Base-by-base conservation (phyloP, 2,329 filamentous ascomycete species). In the Volutella citrinella region DNA sequence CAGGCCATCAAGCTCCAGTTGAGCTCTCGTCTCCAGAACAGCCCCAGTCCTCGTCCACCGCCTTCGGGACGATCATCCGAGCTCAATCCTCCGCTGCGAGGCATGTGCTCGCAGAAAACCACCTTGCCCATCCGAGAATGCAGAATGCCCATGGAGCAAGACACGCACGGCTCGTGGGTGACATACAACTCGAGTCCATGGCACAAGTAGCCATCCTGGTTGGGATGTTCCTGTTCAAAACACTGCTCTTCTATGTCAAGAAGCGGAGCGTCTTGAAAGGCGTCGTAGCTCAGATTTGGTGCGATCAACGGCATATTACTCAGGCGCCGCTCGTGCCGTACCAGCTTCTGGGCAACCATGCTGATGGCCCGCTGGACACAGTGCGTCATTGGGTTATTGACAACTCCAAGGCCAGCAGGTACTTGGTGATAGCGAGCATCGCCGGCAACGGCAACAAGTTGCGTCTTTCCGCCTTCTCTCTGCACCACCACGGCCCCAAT, bases 101-200 rank as follows among this genome's bases (percentile, higher is more conserved):
- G 75, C 84, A 95, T 93, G 35, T 86, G 78, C 43, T 81, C 74
- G 44, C 78, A 80, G 63, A 95, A 95, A 23, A 95, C 75, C 32
- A 90, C 85, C 33, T 84, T 82, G 27, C 87, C 82, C 73, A 98
- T 95, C 31, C 93, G 80, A 8, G 91, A 96, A 58, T 97, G 90
- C 15, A 97, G 72, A 49, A 97, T 84, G 2, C 87, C 93, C 93
- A 97, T 97, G 21, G 86, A 88, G 64, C 93, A 98, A 78, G 95
- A 94, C 40, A 95, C 78, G 58, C 93, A 98, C 6, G 93, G 93
- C 64, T 98, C 93, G 56, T 97, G 90, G 3, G 90, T 95, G 41
- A 94, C 72, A 65, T 96, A 97, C 36, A 98, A 77, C 61, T 97
- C 91, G 19, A 98, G 75, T 34, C 88, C 87, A 48, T 95, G 88